Evolutionary conservation across 805 yeast genomes (phyloP), one percentile per base, ranked within the genome.

Genomic region (Metschnikowia cubensis): DNA sequence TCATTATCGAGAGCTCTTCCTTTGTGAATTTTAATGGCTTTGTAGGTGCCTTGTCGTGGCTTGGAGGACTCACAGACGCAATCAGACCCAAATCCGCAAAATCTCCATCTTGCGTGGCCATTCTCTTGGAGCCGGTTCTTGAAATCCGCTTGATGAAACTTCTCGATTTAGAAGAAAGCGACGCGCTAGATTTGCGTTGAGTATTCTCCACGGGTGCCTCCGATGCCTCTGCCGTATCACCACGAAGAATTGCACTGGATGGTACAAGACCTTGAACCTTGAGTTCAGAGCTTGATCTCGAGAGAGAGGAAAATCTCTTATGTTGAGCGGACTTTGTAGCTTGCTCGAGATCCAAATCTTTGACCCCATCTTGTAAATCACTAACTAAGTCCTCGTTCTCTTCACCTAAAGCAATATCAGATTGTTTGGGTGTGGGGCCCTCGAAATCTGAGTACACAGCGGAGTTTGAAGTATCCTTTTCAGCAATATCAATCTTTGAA

Each of bases 1-100:
- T 79, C 69, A 86, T 72, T 6, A 85, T 69, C 1, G 83, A 82
- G 47, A 83, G 62, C 56, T 86, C 89, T 20, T 82, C 85, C 36
- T 81, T 76, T 1, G 83, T 74, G 47, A 84, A 76, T 7, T 62
- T 63, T 36, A 62, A 54, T 1, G 59, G 63, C 51, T 50, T 57
- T 15, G 13, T 13, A 10, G 35, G 40, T 32, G 34, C 41, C 14
- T 42, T 33, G 29, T 35, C 47, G 18, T 38, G 56, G 31, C 22
- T 51, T 3, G 36, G 13, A 1, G 50, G 43, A 6, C 47, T 33
- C 18, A n/a, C 6, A 38, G 41, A 38, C 10, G 48, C 37, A 31
- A 47, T 35, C 20, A 20, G 35, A 11, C 35, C 45, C 6, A 32
- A n/a, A 5, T n/a, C 15, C 10, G 15, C 39, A 6, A 21, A 29